Base-by-base conservation (phyloP, 148 eudicot genomes). In the Hydrangea macrophylla region DNA sequence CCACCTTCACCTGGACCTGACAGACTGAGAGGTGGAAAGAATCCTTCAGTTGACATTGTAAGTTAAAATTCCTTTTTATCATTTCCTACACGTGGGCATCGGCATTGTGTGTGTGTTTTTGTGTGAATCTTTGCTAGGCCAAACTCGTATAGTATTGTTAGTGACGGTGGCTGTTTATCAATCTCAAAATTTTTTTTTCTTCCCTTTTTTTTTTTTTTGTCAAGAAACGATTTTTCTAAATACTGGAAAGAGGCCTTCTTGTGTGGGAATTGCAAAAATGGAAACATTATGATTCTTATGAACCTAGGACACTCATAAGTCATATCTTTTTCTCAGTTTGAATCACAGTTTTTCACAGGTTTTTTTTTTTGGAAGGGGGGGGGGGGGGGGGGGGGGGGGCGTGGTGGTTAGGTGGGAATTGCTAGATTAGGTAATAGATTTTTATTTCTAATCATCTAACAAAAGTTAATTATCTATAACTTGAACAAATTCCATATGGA, bases 11-110 rank as follows among this genome's bases (percentile, higher is more conserved):
- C 50, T 5, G 65, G 37, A 55, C 48, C 48, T 17, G 39, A 54
- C 25, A 18, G 51, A 54, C 42, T 45, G 37, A 64, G 42, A 64
- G 65, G 33, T 24, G 57, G 66, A 30, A 40, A 48, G 15, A 65
- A 72, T 65, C 31, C 24, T 22, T 55, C 63, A 42, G 80, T 70
- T 66, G 82, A 76, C 40, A 6, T 59, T 58, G 85, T 82, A 76
- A 73, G 75, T 25, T 6, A 22, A 28, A 15, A n/a, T n/a, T 36
- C 27, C 65, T 28, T 20, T 9, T 15, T 31, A 48, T 48, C n/a
- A 22, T 48, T 48, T 48, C 53, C 11, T 42, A 10, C 50, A 42
- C 15, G 50, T 12, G 13, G 17, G 13, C n/a, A n/a, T n/a, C n/a
- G n/a, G n/a, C n/a, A n/a, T n/a, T n/a, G n/a, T n/a, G n/a, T n/a